These are phyloP conservation scores for Amanita muscaria DNA, from an alignment of 768 basidiomycete species.

Conservation along the genomic window DNA sequence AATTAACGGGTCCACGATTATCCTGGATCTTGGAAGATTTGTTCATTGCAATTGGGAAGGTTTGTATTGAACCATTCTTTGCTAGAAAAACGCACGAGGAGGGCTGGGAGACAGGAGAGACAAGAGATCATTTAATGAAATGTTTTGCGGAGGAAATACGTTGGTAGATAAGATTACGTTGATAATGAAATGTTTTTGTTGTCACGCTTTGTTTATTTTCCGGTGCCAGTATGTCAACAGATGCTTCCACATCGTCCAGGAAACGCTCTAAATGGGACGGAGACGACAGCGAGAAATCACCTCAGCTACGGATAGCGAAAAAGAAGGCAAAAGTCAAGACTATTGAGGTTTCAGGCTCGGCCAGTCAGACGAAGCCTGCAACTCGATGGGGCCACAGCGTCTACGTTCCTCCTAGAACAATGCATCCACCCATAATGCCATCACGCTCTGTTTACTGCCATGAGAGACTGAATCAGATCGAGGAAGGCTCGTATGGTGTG, in stretches of 20 bases:
- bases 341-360: slow-evolving; percentile 16
- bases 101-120: slow-evolving; percentile 45
- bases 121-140: slow-evolving; percentile 48
- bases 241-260: slow-evolving; percentile 48
- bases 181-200: too few species aligned
- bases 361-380: slow-evolving; percentile 6
- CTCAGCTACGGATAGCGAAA: slow-evolving; percentile 30
- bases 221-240: slow-evolving; percentile 24
- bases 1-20: slow-evolving; percentile 79
- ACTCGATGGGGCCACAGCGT: slow-evolving; percentile 38
- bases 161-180: background rate
- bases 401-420: slow-evolving; percentile 67
- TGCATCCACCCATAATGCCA: slow-evolving; percentile 71
- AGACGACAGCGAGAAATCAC: slow-evolving; percentile 26
- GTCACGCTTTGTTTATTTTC: background rate
- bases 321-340: slow-evolving; percentile 44
- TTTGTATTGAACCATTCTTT: slow-evolving; percentile 67
- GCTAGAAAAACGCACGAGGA: slow-evolving; percentile 10
- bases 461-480: slow-evolving; percentile 93
- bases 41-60: slow-evolving; percentile 60
- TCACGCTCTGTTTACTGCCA: slow-evolving; percentile 94
- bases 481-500: slow-evolving; percentile 96
- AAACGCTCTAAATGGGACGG: slow-evolving; percentile 78
- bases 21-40: slow-evolving; percentile 76
- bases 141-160: slow-evolving; percentile 53